Conservation (phyloP, 352 stramenopile species). For the Halophytophthora polymorphica region DNA sequence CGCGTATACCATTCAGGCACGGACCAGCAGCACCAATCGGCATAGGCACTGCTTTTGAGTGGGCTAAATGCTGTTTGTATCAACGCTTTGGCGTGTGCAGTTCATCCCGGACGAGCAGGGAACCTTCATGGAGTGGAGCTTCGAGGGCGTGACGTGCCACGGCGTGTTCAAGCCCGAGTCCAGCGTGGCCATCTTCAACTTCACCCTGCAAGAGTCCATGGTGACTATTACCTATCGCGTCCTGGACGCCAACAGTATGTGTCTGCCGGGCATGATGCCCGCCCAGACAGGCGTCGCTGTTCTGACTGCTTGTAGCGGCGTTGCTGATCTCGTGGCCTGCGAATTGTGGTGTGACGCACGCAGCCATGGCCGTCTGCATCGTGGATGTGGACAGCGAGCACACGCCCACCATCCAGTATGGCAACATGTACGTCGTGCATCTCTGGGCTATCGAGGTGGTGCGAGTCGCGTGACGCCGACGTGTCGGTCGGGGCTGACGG, state of each 20-base stretch:
- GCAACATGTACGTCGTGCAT: constrained; percentile 62
- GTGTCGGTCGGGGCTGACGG: constrained; percentile 2
- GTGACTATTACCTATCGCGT: constrained; percentile 84
- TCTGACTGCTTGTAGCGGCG: constrained; percentile 2
- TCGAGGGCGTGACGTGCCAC: constrained; percentile 80
- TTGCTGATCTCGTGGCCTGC: not conserved
- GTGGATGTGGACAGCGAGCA: constrained; percentile 84
- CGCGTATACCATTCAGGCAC: constrained; percentile 79
- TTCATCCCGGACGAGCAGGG: constrained; percentile 78
- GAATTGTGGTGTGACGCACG: not conserved
- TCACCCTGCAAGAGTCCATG: constrained; percentile 79
- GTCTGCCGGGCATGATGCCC: not conserved
- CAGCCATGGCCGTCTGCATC: constrained; percentile 83
- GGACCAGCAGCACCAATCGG: not conserved
- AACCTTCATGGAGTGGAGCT: constrained; percentile 86
- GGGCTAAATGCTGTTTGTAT: constrained; percentile 5
- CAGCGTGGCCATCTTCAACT: constrained; percentile 83
- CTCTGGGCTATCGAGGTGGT: not conserved
- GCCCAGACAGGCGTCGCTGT: not conserved
- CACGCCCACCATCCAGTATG: constrained; percentile 77
- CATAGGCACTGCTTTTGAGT: not conserved
- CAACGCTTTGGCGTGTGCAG: constrained; percentile 19
- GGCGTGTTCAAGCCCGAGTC: constrained; percentile 78
- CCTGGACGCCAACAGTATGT: constrained; percentile 74
- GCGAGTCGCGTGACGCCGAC: not conserved